Base-by-base conservation (phyloP, 2,329 filamentous ascomycete genomes). In the Colletotrichum sp. region DNA sequence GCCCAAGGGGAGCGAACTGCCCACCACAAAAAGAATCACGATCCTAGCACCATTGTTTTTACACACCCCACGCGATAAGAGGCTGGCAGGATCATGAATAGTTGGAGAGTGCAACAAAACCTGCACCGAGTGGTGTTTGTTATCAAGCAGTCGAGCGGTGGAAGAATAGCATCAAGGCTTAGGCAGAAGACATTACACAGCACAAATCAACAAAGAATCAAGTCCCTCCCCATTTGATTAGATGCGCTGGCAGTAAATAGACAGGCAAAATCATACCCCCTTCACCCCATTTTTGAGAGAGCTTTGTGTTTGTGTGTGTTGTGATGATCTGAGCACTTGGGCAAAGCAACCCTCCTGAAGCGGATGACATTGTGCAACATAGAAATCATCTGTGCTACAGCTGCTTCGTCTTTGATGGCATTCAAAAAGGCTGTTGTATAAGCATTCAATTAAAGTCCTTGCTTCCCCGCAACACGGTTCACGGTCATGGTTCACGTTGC, bases 161-260 rank as follows among this genome's bases (percentile, higher is more conserved):
- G 71, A 74, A 66, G 74, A 57, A 76, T 74, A 76, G 71, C 74
- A 76, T 75, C 74, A 70, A 76, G 55, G 74, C 71, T 74, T 65
- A 76, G 71, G 71, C 70, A 68, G 71, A 76, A 75, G 70, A 76
- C 74, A 76, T 71, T 75, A 75, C 69, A 68, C 74, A 74, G 71
- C 66, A 66, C 63, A 34, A 66, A 43, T 67, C 24, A 71, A 71
- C 60, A 70, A 52, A 76, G 71, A 75, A 76, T 61, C 55, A 71
- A 70, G 30, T 57, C 66, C 59, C 71, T 66, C 66, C 39, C 72
- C 60, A 71, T 61, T 69, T 72, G 74, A 73, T 65, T 69, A 68
- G 74, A 74, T 16, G 16, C 61, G 14, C 30, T 16, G 48, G 74
- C 61, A 74, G 68, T 52, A 61, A 28, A 68, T 64, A 75, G 73